Percentiles rank a stretch among this genome's conserved stretches.
Conservation (phyloP, 768 basidiomycete genomes). For the Leccinum rimulosum region DNA sequence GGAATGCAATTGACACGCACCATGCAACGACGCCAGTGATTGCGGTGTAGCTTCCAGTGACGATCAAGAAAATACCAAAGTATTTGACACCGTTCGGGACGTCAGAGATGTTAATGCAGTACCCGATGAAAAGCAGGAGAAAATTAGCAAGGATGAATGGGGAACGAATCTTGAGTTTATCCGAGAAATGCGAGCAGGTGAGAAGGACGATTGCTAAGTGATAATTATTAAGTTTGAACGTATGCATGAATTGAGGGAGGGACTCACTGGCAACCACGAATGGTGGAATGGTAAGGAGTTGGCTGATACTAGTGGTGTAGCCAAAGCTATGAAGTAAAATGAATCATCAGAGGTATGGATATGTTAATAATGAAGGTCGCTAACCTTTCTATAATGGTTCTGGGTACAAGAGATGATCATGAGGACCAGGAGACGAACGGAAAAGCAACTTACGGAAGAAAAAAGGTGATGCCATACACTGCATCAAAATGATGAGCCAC, state of each 20-base stretch:
- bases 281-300: conserved; percentile 67
- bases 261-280: conserved; percentile 60
- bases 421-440: neutral
- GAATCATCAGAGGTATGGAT: neutral
- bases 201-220: conserved; percentile 49
- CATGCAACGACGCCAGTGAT: conserved; percentile 63
- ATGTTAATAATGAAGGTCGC: neutral
- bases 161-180: conserved; percentile 50
- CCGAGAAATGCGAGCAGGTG: conserved; percentile 55
- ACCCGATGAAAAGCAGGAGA: conserved; percentile 53
- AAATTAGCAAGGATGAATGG: conserved; percentile 58
- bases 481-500: conserved; percentile 3
- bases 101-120: conserved; percentile 59
- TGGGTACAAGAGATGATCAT: conserved; percentile 18
- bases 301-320: conserved; percentile 51
- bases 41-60: conserved; percentile 55
- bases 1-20: conserved; percentile 34
- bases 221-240: neutral
- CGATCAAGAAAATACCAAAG: conserved; percentile 69
- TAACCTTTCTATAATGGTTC: conserved; percentile 58
- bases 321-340: conserved; percentile 48
- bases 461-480: conserved; percentile 72
- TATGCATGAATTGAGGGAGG: neutral
- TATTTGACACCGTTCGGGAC: conserved; percentile 57
- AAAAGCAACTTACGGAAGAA: conserved; percentile 54